Percentiles rank a stretch among this genome's conserved stretches.
These are phyloP conservation scores for Aspergillus ellipticus DNA, from an alignment of 495 filamentous ascomycete species.

Conservation along the genomic window DNA sequence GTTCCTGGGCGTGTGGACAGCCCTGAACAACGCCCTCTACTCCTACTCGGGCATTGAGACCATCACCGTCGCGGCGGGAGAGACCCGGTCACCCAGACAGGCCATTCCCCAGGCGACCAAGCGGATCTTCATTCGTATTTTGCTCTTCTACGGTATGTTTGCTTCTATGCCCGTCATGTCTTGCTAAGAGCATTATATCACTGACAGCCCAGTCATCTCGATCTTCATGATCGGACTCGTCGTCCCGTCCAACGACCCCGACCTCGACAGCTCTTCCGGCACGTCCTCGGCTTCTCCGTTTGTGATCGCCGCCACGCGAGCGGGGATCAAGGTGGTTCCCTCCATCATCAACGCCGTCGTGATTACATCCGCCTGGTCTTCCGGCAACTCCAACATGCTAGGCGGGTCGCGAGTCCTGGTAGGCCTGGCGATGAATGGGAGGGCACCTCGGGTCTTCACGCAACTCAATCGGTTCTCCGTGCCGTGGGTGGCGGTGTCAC, in stretches of 20 bases:
- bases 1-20: conserved; percentile 44
- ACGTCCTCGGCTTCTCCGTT: conserved; percentile 28
- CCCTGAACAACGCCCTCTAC: conserved; percentile 37
- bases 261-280: conserved; percentile 17
- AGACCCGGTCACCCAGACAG: conserved; percentile 67
- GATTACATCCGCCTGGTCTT: conserved; percentile 58
- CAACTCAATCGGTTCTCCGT: neutral
- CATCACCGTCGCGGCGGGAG: conserved; percentile 72
- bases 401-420: conserved; percentile 68
- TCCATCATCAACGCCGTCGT: conserved; percentile 73
- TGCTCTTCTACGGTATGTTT: conserved; percentile 63
- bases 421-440: conserved; percentile 60
- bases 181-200: too few relatives aligned
- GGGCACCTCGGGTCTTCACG: conserved; percentile 54
- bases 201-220: conserved; percentile 28
- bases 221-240: conserved; percentile 50
- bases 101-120: conserved; percentile 72
- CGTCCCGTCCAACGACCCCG: conserved; percentile 43
- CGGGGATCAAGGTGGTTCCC: conserved; percentile 60
- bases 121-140: conserved; percentile 76
- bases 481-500: neutral
- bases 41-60: conserved; percentile 58
- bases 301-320: conserved; percentile 54
- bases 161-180: too few relatives aligned
- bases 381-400: conserved; percentile 71